phyloP scores from a whole-genome alignment of 2,329 filamentous ascomycete genomes.

The Diplocarpon rosae region DNA sequence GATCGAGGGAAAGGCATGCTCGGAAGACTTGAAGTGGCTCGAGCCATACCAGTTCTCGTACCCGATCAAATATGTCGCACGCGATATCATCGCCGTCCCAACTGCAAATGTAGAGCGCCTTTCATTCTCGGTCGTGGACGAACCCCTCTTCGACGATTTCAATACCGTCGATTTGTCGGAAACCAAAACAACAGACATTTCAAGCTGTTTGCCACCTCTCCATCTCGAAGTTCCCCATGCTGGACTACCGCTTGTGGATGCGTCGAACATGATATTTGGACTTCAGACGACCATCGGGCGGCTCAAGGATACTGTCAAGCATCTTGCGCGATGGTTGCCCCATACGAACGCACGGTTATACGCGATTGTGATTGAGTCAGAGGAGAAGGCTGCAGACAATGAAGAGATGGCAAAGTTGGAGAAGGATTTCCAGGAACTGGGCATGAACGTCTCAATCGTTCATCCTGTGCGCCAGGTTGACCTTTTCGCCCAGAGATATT shows the following conservation, averaged over 20 bases:
- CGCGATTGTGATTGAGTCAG: slow-evolving; percentile 24
- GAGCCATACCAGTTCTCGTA: slow-evolving; percentile 22
- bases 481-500: slow-evolving; percentile 31
- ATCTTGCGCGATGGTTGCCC: slow-evolving; percentile 25
- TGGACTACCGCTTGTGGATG: slow-evolving; percentile 29
- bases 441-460: slow-evolving; percentile 22
- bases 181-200: slow-evolving; percentile 11
- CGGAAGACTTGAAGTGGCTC: slow-evolving; percentile 21
- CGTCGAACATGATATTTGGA: slow-evolving; percentile 42
- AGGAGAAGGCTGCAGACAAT: slow-evolving; percentile 18
- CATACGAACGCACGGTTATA: slow-evolving; percentile 22
- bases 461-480: slow-evolving; percentile 19
- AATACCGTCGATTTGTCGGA: slow-evolving; percentile 14
- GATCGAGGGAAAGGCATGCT: slow-evolving; percentile 10
- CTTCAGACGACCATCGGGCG: slow-evolving; percentile 24
- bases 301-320: slow-evolving; percentile 23
- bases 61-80: slow-evolving; percentile 22
- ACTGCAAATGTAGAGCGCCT: slow-evolving; percentile 12
- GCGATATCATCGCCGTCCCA: slow-evolving; percentile 20
- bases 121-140: slow-evolving; percentile 18
- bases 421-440: slow-evolving; percentile 16
- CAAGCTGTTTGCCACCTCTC: slow-evolving; percentile 19
- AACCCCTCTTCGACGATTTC: slow-evolving; percentile 21
- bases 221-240: slow-evolving; percentile 19
- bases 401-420: slow-evolving; percentile 20